A percentile compares a stretch with the other conserved stretches of the same genome.
These are phyloP conservation scores for Aspergillus hancockii DNA, from an alignment of 495 filamentous ascomycete genomes.

Conservation along the genomic window DNA sequence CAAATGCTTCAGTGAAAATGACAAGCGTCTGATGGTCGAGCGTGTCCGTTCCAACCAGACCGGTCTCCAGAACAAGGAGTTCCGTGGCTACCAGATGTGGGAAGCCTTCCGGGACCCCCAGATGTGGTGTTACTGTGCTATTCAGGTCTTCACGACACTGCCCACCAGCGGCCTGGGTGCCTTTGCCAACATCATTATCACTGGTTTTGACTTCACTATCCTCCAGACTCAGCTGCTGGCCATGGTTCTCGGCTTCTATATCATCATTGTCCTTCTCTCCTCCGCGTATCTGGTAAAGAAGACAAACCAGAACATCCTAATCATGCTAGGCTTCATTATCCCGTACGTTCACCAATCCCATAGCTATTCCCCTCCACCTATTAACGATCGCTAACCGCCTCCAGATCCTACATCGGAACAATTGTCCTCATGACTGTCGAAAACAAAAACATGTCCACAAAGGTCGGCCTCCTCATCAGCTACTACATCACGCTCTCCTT, in stretches of 20 bases:
- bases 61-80: constrained; percentile 53
- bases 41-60: constrained; percentile 52
- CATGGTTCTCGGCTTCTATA: constrained; percentile 72
- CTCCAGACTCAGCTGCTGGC: constrained; percentile 51
- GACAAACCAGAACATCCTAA: constrained; percentile 61
- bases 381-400: constrained; percentile 3
- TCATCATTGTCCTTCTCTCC: constrained; percentile 64
- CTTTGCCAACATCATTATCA: constrained; percentile 64
- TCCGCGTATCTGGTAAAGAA: constrained; percentile 66
- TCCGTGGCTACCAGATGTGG: constrained; percentile 49
- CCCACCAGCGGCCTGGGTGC: constrained; percentile 67
- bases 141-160: constrained; percentile 66
- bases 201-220: constrained; percentile 42
- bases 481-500: constrained; percentile 62
- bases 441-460: constrained; percentile 44
- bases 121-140: constrained; percentile 48
- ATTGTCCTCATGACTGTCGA: constrained; percentile 64
- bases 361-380: not conserved
- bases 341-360: constrained; percentile 47
- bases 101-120: constrained; percentile 47
- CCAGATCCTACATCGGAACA: constrained; percentile 57
- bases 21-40: constrained; percentile 52
- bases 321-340: constrained; percentile 64
- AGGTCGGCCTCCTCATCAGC: constrained; percentile 58
- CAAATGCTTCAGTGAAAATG: constrained; percentile 48